phyloP scores from a whole-genome alignment of 495 filamentous ascomycete species.

The Cryomyces minteri region DNA sequence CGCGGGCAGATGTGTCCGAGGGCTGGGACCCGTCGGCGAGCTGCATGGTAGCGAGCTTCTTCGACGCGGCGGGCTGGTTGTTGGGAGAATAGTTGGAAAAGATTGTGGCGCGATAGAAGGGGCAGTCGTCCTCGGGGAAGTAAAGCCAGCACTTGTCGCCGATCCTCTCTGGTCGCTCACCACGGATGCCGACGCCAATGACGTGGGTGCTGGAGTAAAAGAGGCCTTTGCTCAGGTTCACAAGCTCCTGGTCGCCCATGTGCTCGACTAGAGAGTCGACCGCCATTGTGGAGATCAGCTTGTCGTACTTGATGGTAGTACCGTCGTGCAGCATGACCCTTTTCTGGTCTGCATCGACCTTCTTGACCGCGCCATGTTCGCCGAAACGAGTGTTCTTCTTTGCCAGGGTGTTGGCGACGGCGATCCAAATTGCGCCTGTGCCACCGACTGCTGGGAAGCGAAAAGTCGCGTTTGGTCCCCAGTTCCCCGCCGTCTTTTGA shows the following conservation, averaged over 20 bases:
- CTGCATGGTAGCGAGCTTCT: conserved; percentile 73
- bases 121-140: conserved; percentile 98
- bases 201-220: conserved; percentile 98
- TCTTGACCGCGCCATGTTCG: conserved; percentile 62
- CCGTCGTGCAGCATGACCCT: conserved; percentile 67
- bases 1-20: conserved; percentile 42
- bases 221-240: conserved; percentile 71
- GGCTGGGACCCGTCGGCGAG: conserved; percentile 73
- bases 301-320: conserved; percentile 78
- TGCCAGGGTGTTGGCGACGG: conserved; percentile 84
- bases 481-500: conserved; percentile 89
- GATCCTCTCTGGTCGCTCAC: conserved; percentile 82
- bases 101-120: conserved; percentile 99
- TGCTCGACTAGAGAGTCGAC: conserved; percentile 76
- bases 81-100: conserved; percentile 99
- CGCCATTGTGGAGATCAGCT: conserved; percentile 90
- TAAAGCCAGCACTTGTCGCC: conserved; percentile 99
- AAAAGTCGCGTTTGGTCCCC: conserved; percentile 98
- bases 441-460: conserved; percentile 90
- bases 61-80: conserved; percentile 75
- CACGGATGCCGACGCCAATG: conserved; percentile 88
- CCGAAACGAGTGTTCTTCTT: conserved; percentile 84
- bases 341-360: conserved; percentile 71
- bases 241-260: conserved; percentile 72
- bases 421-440: conserved; percentile 98